Evolutionary conservation across 345 rosid species (phyloP), one percentile per base, ranked within the genome.

Genomic region (Boechera stricta): DNA sequence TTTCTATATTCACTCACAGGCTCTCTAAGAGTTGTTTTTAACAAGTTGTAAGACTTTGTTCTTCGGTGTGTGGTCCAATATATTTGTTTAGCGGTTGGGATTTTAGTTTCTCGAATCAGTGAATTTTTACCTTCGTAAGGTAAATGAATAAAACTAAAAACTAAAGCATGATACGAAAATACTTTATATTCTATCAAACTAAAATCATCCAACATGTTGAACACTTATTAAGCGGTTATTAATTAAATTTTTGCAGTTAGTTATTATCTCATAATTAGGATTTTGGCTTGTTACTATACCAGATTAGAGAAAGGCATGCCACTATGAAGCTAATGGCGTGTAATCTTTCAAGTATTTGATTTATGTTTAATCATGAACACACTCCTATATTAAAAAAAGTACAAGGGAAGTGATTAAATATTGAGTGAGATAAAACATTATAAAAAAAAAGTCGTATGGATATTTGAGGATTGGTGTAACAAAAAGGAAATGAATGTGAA

Each of bases 1-100:
- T 60, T 60, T 15, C 49, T 35, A 13, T 60, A 35, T 35, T 61
- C 63, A 72, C 6, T 60, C 68, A 60, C 68, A 60, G 16, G 75
- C 57, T 33, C 31, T 10, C 12, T 3, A 31, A 44, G 7, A 57
- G 21, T 6, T 41, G 16, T 41, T 39, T 38, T 38, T 29, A 45
- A 13, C 29, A 55, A 59, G 64, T 59, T 59, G 28, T 15, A 16
- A 16, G 13, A n/a, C 24, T 31, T 7, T 55, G 18, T 41, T 69
- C n/a, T 29, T 18, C 5, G 9, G 38, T 38, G 51, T 4, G 10
- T 39, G 42, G 24, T 21, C 11, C 49, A 53, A 26, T 35, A 3
- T 3, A 38, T 10, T 55, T 41, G 18, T 55, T 38, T 39, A 31
- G 18, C 32, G 24, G 64, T 57, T 70, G 48, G 33, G 36, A 0